These are phyloP conservation scores for Aspergillus ustus DNA, from an alignment of 2,329 filamentous ascomycete genomes.

Conservation along the genomic window DNA sequence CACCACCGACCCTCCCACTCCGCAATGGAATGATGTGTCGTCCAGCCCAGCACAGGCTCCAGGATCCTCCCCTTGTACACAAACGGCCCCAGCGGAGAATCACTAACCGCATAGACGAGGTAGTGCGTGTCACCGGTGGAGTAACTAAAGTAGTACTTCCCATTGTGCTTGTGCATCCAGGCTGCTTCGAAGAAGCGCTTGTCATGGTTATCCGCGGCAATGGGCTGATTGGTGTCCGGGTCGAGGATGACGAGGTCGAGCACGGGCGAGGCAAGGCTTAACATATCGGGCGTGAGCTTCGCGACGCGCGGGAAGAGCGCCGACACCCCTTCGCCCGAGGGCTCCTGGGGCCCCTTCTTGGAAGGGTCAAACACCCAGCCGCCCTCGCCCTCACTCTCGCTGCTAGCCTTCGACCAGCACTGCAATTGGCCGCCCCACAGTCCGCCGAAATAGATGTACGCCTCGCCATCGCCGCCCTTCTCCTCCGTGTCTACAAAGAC, in stretches of 20 bases:
- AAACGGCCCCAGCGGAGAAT: conserved; percentile 71
- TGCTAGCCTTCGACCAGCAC: conserved; percentile 63
- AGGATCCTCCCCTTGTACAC: conserved; percentile 72
- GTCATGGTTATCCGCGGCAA: conserved; percentile 71
- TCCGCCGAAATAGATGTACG: conserved; percentile 76
- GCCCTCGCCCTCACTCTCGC: neutral
- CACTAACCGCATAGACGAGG: conserved; percentile 69
- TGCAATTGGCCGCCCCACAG: conserved; percentile 82
- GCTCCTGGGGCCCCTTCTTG: conserved; percentile 64
- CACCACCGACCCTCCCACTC: conserved; percentile 75
- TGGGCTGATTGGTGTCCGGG: conserved; percentile 59
- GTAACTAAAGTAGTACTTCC: conserved; percentile 75
- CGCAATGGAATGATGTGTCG: conserved; percentile 78
- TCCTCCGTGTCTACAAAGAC: conserved; percentile 65
- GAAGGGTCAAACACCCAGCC: conserved; percentile 59
- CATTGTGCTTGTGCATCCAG: conserved; percentile 75
- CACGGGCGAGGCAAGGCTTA: conserved; percentile 59
- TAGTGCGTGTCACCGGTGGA: conserved; percentile 79
- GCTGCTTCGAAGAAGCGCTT: conserved; percentile 79
- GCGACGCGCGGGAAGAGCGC: conserved; percentile 72
- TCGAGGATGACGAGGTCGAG: conserved; percentile 68
- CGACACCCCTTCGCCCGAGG: conserved; percentile 56
- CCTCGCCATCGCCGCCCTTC: conserved; percentile 29
- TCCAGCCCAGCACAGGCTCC: conserved; percentile 79
- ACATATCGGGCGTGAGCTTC: conserved; percentile 68